Conservation (phyloP, 139 green algal species). For the Chlorella sp. region DNA sequence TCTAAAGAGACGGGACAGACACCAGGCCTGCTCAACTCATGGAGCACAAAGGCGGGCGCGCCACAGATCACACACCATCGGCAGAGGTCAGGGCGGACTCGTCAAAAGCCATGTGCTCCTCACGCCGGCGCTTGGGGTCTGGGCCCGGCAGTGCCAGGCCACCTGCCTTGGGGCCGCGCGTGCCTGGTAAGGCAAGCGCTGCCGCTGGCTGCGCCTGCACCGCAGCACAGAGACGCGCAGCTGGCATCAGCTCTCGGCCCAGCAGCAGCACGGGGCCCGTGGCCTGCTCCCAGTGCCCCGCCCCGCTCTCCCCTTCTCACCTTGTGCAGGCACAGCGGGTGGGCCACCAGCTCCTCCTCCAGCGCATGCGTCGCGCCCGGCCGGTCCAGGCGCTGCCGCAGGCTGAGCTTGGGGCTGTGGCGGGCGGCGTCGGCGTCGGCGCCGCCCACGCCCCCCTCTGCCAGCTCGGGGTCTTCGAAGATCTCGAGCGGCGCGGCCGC, state of each 20-base stretch:
- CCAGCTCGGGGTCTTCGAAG: constrained; percentile 47
- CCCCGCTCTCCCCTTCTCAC: background rate
- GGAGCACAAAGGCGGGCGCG: too few species aligned
- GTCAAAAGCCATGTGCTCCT: constrained; percentile 28
- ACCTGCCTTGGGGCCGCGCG: background rate
- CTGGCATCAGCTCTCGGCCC: background rate
- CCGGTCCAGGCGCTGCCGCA: constrained; percentile 43
- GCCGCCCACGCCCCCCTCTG: background rate
- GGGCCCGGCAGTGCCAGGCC: background rate
- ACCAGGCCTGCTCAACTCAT: too few species aligned
- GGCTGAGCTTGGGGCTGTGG: constrained; percentile 38
- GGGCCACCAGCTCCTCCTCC: constrained; percentile 39
- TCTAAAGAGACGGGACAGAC: too few species aligned
- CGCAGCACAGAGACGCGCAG: background rate
- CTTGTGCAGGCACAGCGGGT: constrained; percentile 52
- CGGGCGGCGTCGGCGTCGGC: background rate
- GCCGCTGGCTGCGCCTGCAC: constrained; percentile 1
- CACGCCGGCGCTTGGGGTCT: constrained; percentile 6
- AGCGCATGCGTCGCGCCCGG: background rate
- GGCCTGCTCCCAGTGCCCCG: background rate
- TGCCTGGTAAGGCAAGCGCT: background rate
- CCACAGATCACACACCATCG: constrained; percentile 8
- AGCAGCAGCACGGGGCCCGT: background rate
- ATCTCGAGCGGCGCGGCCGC: constrained; percentile 40
- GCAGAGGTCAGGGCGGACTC: background rate